Conservation (phyloP, 176 grass and related monocot species). For the Zoysia pacifica region DNA sequence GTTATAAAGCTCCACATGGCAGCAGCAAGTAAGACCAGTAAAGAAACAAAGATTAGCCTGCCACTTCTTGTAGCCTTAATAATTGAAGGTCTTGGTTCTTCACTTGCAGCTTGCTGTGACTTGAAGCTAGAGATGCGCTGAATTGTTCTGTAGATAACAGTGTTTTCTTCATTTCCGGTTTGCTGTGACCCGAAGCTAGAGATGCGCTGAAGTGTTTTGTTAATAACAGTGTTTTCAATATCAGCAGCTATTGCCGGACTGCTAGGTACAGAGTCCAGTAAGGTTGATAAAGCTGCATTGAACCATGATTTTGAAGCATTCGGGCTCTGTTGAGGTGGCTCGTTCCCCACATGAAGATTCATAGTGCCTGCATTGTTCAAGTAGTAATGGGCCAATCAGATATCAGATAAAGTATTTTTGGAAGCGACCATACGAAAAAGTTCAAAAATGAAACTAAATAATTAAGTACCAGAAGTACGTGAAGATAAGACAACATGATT, state of each 20-base stretch:
- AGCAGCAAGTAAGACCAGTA: constrained; percentile 64
- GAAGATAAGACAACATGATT: constrained; percentile 48
- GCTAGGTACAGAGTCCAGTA: constrained; percentile 78
- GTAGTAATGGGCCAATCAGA: constrained; percentile 27
- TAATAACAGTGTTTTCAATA: constrained; percentile 67
- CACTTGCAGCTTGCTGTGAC: constrained; percentile 44
- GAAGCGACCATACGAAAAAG: neutral
- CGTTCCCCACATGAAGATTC: constrained; percentile 42
- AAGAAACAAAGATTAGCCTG: constrained; percentile 57
- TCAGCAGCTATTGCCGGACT: constrained; percentile 84
- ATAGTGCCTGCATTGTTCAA: constrained; percentile 49
- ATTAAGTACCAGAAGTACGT: constrained; percentile 65
- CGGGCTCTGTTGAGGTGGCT: constrained; percentile 24
- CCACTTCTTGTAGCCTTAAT: constrained; percentile 45
- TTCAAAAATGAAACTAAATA: neutral
- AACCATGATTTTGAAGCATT: constrained; percentile 64
- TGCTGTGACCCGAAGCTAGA: constrained; percentile 80
- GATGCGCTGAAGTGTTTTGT: constrained; percentile 68
- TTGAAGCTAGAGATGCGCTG: constrained; percentile 82
- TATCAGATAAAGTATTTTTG: constrained; percentile 8
- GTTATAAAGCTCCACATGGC: constrained; percentile 64
- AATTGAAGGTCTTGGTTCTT: constrained; percentile 32
- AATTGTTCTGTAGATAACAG: constrained; percentile 63
- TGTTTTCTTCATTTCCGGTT: constrained; percentile 41
- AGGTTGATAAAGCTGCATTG: constrained; percentile 50